Evolutionary conservation across 129 eudicot genomes (phyloP), one percentile per base, ranked within the genome.

Genomic region (Escallonia rubra): DNA sequence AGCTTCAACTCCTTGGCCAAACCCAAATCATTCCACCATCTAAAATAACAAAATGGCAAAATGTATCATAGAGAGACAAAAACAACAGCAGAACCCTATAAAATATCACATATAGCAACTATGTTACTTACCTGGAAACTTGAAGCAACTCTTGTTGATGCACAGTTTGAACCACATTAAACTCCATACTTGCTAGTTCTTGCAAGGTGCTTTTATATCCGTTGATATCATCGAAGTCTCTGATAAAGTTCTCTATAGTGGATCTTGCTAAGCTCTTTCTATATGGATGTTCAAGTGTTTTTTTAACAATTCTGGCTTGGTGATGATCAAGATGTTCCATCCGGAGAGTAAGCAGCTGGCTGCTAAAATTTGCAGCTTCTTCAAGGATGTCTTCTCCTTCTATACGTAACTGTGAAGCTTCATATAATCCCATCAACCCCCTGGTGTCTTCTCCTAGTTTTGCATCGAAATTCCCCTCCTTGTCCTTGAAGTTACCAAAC

Each of bases 21-120:
- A 3, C 80, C 82, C 44, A 89, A 56, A 3, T 63, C 83, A 13
- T 66, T 74, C 93, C 93, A 83, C 96, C 96, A 89, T 53, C 93
- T 85, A 63, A 41, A 7, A 43, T 7, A 14, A 42, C 6, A 6
- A 41, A 1, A 11, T 8, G 7, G 9, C 16, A 50, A 43, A 4
- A 23, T 9, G 7, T 46, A 44, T 41, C 13, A 44, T 63, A 44
- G 13, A 10, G 4, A 46, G 40, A 44, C 3, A 23, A 0, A 23
- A 23, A 23, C 34, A 23, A 23, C 34, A 23, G 34, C 34, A 23
- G 1, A 23, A 23, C 34, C 34, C 34, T 23, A 23, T 23, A 23
- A 23, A 23, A 23, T 23, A 23, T 23, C 34, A 23, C 34, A 23
- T 23, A 23, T 23, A 23, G 34, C 1, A 23, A 23, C 34, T 23